phyloP scores from a whole-genome alignment of 2,329 filamentous ascomycete species.

The Phoma sp. region DNA sequence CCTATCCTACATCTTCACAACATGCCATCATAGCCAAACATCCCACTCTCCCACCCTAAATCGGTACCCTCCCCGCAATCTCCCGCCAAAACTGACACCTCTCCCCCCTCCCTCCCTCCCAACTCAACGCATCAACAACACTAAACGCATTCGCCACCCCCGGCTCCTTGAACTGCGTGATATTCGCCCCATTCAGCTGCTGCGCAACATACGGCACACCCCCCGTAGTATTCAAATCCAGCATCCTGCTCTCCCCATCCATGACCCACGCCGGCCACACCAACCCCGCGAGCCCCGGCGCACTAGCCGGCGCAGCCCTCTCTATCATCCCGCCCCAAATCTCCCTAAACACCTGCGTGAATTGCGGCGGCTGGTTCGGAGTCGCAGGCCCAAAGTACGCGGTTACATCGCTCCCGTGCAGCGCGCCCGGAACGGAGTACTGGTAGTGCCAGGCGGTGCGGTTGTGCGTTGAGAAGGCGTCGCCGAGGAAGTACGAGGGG shows the following conservation, averaged over 20 bases:
- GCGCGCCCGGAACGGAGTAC: conserved; percentile 28
- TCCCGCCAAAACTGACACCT: neutral
- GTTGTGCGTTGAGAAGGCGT: conserved; percentile 47
- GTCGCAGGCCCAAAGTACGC: conserved; percentile 27
- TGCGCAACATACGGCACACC: neutral
- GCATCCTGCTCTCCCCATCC: neutral
- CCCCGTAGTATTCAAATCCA: neutral
- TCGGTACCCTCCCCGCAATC: neutral
- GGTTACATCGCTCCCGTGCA: conserved; percentile 24
- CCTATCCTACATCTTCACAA: neutral
- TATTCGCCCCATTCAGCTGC: neutral
- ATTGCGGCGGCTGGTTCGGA: neutral
- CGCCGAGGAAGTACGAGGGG: conserved; percentile 62
- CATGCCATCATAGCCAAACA: too few species aligned
- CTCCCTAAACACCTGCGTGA: too few species aligned
- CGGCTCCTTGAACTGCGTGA: neutral
- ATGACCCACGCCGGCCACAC: too few species aligned
- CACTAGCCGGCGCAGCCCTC: too few species aligned
- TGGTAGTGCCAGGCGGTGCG: conserved; percentile 26
- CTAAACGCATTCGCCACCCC: neutral
- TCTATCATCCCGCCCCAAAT: too few species aligned
- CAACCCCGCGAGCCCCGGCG: too few species aligned
- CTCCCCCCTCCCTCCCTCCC: too few species aligned
- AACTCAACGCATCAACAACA: neutral
- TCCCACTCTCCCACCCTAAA: neutral